phyloP scores from a whole-genome alignment of 1,284 basidiomycete species.

The Somion occarium region DNA sequence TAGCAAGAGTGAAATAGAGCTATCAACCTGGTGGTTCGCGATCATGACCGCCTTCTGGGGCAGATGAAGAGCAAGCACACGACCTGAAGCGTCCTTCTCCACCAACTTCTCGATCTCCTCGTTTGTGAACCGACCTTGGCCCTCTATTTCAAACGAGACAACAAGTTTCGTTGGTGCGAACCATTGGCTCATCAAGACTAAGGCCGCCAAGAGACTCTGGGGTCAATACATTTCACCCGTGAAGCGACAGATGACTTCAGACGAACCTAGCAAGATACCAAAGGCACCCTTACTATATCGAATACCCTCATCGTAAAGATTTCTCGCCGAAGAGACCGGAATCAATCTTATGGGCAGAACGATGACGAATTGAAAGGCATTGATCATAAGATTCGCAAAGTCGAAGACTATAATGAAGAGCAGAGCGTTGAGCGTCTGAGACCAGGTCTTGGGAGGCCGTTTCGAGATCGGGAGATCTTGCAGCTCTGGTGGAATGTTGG shows the following conservation, averaged over 20 bases:
- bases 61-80: constrained; percentile 58
- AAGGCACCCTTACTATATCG: constrained; percentile 82
- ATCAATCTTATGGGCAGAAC: constrained; percentile 60
- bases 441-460: constrained; percentile 55
- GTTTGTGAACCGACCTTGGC: constrained; percentile 52
- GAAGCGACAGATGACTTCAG: background rate
- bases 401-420: constrained; percentile 63
- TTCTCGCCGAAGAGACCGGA: constrained; percentile 39
- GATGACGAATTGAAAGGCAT: constrained; percentile 66
- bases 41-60: constrained; percentile 77
- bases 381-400: constrained; percentile 63
- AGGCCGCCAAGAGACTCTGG: background rate
- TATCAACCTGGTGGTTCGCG: constrained; percentile 74
- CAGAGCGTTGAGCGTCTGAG: constrained; percentile 44
- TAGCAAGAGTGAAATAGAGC: constrained; percentile 4
- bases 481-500: constrained; percentile 14
- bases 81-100: constrained; percentile 52
- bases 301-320: constrained; percentile 63
- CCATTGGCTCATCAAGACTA: constrained; percentile 76
- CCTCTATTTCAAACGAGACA: constrained; percentile 71
- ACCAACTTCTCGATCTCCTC: constrained; percentile 55
- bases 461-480: constrained; percentile 54
- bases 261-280: constrained; percentile 67
- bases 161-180: constrained; percentile 78
- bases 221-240: constrained; percentile 5